Conservation (phyloP, 2,329 filamentous ascomycete genomes). For the Diaporthe citri region DNA sequence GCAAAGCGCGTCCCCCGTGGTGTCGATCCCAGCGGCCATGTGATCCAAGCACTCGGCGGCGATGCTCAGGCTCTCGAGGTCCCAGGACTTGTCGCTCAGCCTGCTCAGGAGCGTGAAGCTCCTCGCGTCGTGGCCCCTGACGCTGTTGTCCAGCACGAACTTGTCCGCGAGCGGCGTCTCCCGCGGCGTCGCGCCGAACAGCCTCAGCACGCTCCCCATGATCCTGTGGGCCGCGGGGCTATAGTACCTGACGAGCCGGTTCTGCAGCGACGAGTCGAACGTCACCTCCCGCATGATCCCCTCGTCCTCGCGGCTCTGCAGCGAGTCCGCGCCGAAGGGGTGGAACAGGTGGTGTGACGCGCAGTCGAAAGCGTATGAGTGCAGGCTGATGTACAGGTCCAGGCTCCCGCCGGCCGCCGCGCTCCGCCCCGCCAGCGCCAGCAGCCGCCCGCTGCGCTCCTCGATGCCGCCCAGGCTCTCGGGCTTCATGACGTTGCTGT, state of each 20-base stretch:
- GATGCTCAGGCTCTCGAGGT: constrained; percentile 65
- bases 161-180: constrained; percentile 69
- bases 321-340: constrained; percentile 72
- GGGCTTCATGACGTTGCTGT: constrained; percentile 73
- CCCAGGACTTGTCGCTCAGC: constrained; percentile 64
- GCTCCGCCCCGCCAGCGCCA: constrained; percentile 63
- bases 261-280: constrained; percentile 75
- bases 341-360: constrained; percentile 78
- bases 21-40: constrained; percentile 79
- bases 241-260: constrained; percentile 71
- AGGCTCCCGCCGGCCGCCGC: constrained; percentile 55
- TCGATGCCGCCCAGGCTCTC: constrained; percentile 68
- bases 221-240: constrained; percentile 64
- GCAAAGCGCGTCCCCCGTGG: constrained; percentile 76
- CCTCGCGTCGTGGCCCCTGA: constrained; percentile 57
- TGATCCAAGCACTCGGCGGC: constrained; percentile 79
- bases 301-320: constrained; percentile 67
- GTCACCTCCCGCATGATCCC: constrained; percentile 77
- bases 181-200: constrained; percentile 64
- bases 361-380: constrained; percentile 78
- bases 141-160: constrained; percentile 67
- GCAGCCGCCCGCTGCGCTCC: constrained; percentile 67
- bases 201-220: constrained; percentile 58
- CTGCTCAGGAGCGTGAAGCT: constrained; percentile 70
- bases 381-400: constrained; percentile 74